Base-by-base conservation (phyloP, 164 flowering plant genomes). In the Tinospora cordifolia region DNA sequence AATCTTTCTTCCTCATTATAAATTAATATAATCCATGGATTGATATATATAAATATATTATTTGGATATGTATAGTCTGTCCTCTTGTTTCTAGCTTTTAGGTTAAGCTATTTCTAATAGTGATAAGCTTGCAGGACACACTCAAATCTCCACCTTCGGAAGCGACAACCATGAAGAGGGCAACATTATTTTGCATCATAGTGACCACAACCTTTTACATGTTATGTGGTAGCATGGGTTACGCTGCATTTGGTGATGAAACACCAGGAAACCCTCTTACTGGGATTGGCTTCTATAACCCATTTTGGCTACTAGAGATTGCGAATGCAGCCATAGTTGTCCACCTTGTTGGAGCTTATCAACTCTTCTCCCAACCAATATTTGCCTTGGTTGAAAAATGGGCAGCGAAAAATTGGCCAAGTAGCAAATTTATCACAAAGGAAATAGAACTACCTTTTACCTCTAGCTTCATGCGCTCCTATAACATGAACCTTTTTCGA, bases 221-320 rank as follows among this genome's bases (percentile, higher is more conserved):
- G 88, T 79, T 86, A 0, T 86, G 91, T 72, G 91, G 88, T 21
- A 83, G 87, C 77, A 78, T 83, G 83, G 91, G 89, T 26, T 87
- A 87, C 46, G 91, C 91, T 0, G 88, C 89, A 13, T 84, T 87
- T 24, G 89, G 92, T 0, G 91, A 87, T 79, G 0, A 25, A 0
- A 76, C 85, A 0, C 92, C 92, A 0, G 86, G 83, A 26, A 86
- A 86, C 51, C 85, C 84, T 54, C 82, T 88, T 54, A 81, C 86
- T 10, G 92, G 88, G 87, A 12, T 88, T 85, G 92, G 92, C 60
- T 84, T 84, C 85, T 84, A 78, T 72, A 80, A 87, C 76, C 91
- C 88, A 17, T n/a, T 88, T 85, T 59, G 92, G 92, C 49, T 85
- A 84, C 86, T 84, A 0, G 91, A 86, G 71, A 82, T 87, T 1